Base-by-base conservation (phyloP, 257 asterid genomes). In the Ilex asprella region DNA sequence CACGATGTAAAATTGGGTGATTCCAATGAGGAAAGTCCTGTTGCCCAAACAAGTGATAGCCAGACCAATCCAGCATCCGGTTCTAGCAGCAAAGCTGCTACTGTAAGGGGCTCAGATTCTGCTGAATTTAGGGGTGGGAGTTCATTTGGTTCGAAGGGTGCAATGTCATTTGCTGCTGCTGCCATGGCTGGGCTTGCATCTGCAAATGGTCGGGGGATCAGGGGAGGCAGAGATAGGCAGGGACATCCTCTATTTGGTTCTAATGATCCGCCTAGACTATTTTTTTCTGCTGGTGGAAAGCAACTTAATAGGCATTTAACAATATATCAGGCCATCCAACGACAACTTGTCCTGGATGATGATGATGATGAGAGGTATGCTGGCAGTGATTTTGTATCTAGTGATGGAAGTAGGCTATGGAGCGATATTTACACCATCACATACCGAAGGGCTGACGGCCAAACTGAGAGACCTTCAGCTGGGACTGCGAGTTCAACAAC, bases 161-260 rank as follows among this genome's bases (percentile, higher is more conserved):
- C 94, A 65, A 85, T 89, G 95, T 85, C 97, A 64, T 93, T 89
- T 79, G 97, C 97, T 47, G 99, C 98, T 64, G 97, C 96, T 66
- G 94, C 99, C 30, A 93, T 93, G 97, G 95, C 95, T 69, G 99
- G 99, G 21, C 87, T 85, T 72, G 84, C 91, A 49, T 82, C 97
- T 55, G 84, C 86, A 60, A 87, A 77, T 61, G 82, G 82, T 67
- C 80, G 94, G 82, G 96, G 94, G 70, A 71, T 75, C 65, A 83
- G 92, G 67, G 98, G 86, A 41, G 81, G 80, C 72, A 83, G 91
- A 80, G 93, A 88, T 72, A 73, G 89, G 54, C 77, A 73, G 1
- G 97, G 91, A 1, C 91, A 79, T 39, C 85, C 81, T 51, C 61
- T 75, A 43, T 76, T 72, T 74, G 82, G 87, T 68, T 77, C 91